Percentiles rank a stretch among this genome's conserved stretches.
Conservation (phyloP, 2,329 filamentous ascomycete genomes). For the Xylariomycetidae sp. region DNA sequence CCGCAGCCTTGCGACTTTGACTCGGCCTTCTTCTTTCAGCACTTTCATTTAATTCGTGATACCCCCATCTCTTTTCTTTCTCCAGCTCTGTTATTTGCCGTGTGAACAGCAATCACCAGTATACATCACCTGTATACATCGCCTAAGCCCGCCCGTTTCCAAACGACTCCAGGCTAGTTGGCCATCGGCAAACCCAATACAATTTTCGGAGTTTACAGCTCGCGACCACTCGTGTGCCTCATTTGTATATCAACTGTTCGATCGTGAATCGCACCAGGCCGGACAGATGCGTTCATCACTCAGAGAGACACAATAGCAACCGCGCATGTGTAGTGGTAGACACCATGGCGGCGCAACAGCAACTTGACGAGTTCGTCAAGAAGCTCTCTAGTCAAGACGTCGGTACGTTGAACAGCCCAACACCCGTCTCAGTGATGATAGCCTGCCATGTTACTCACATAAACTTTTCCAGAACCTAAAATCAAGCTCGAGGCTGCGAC, state of each 20-base stretch:
- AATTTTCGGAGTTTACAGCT: no score
- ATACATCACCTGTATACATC: no score
- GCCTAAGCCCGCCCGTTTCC: no score
- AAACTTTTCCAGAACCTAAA: slow-evolving; percentile 61
- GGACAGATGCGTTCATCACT: no score
- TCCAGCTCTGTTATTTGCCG: slow-evolving; percentile 4
- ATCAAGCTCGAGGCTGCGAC: slow-evolving; percentile 77
- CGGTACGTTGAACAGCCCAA: slow-evolving; percentile 34
- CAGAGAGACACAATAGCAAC: slow-evolving; percentile 16
- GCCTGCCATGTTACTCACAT: neutral
- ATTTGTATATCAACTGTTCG: no score
- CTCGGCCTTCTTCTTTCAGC: no score
- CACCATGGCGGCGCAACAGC: slow-evolving; percentile 55
- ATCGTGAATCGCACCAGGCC: no score
- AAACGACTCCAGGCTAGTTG: no score
- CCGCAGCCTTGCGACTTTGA: slow-evolving; percentile 14
- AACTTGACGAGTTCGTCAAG: slow-evolving; percentile 62
- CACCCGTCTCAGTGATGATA: neutral
- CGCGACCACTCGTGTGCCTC: no score
- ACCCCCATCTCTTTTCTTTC: slow-evolving; percentile 16
- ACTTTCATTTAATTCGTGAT: slow-evolving; percentile 18
- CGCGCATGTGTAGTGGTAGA: slow-evolving; percentile 37
- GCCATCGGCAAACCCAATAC: no score
- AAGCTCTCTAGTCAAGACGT: slow-evolving; percentile 52
- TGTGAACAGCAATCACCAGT: neutral